Percentiles rank a stretch among this genome's conserved stretches.
Conservation (phyloP, 73 alveolate genomes). For the Urostyla sp. region DNA sequence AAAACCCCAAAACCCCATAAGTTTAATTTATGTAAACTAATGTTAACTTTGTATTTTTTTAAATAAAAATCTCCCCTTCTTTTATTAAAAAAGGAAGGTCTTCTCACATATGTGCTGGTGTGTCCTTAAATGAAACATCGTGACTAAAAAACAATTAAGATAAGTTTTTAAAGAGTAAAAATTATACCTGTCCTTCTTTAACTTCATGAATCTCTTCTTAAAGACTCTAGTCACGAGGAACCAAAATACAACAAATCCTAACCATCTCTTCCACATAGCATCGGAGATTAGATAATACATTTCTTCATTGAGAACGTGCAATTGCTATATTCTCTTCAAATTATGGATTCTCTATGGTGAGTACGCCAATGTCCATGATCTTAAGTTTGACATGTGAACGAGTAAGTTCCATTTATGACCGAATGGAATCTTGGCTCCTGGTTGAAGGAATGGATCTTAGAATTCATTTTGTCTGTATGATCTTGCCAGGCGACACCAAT, state of each 20-base stretch:
- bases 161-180: background rate
- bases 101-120: conserved; percentile 56
- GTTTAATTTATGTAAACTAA: too few relatives aligned
- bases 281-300: conserved; percentile 36
- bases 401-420: conserved; percentile 36
- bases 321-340: conserved; percentile 50
- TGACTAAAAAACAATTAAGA: conserved; percentile 23
- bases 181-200: conserved; percentile 26
- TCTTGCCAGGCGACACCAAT: background rate
- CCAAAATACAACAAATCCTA: conserved; percentile 4
- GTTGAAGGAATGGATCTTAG: background rate
- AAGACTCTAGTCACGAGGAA: conserved; percentile 35
- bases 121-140: conserved; percentile 36
- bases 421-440: conserved; percentile 56
- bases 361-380: conserved; percentile 62
- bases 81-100: too few relatives aligned
- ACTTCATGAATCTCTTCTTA: conserved; percentile 12
- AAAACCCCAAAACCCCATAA: too few relatives aligned
- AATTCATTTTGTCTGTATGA: conserved; percentile 7
- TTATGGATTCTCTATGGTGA: conserved; percentile 48
- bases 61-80: too few relatives aligned
- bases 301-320: conserved; percentile 50
- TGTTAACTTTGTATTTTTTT: too few relatives aligned
- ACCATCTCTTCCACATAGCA: conserved; percentile 55
- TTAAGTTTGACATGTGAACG: conserved; percentile 55